phyloP scores from a whole-genome alignment of 2,329 filamentous ascomycete species.

The Cercospora zeae-maydis region DNA sequence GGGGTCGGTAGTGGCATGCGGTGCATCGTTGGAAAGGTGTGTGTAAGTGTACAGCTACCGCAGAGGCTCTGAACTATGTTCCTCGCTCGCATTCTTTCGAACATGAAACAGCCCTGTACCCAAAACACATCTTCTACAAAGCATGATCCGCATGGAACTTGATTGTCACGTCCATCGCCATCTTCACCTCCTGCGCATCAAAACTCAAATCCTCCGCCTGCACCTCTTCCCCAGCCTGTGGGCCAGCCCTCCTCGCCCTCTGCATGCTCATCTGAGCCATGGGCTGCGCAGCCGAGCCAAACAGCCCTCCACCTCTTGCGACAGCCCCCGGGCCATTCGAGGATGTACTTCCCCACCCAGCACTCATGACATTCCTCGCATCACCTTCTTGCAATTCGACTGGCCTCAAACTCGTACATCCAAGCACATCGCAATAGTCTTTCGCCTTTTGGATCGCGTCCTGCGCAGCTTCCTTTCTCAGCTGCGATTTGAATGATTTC shows the following conservation, averaged over 20 bases:
- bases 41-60: conserved; percentile 2
- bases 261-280: neutral
- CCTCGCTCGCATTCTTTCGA: neutral
- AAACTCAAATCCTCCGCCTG: conserved; percentile 21
- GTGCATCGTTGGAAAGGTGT: neutral
- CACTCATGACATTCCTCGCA: conserved; percentile 2
- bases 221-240: conserved; percentile 3
- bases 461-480: conserved; percentile 23
- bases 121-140: neutral
- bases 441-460: conserved; percentile 25
- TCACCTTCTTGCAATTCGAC: conserved; percentile 21
- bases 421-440: conserved; percentile 26
- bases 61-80: neutral
- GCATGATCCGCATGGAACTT: conserved; percentile 24
- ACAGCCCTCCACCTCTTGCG: neutral
- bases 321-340: neutral
- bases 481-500: conserved; percentile 19
- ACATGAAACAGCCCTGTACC: neutral
- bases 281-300: neutral
- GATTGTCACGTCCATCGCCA: conserved; percentile 24
- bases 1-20: neutral
- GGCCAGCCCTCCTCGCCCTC: neutral
- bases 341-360: neutral
- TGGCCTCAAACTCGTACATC: conserved; percentile 19
- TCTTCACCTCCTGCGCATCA: conserved; percentile 25